Percentiles rank a stretch among this genome's conserved stretches.
phyloP scores from a whole-genome alignment of 2,329 filamentous ascomycete genomes.

The Curvularia sp. region DNA sequence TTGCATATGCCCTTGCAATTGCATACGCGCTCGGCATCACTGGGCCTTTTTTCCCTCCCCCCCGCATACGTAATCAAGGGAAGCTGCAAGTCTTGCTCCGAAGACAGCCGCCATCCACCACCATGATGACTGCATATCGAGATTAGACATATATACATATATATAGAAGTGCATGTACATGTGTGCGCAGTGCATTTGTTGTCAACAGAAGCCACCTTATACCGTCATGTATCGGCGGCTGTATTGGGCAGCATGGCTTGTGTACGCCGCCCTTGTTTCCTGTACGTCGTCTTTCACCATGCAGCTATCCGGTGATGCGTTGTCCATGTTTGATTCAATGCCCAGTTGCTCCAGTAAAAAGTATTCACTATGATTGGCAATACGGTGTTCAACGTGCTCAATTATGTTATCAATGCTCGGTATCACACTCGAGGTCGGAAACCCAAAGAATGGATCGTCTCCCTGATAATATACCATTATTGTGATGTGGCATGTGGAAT shows the following conservation, averaged over 20 bases:
- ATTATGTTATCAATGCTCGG: background rate
- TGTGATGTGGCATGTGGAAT: background rate
- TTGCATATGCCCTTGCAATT: constrained; percentile 17
- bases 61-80: constrained; percentile 16
- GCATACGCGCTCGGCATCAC: constrained; percentile 14
- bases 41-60: constrained; percentile 3
- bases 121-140: background rate
- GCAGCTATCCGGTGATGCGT: constrained; percentile 26
- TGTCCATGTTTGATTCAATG: constrained; percentile 15
- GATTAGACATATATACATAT: background rate
- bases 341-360: constrained; percentile 2
- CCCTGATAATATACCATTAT: background rate
- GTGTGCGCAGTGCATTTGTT: constrained; percentile 19
- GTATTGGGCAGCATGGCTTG: constrained; percentile 25
- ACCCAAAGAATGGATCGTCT: background rate
- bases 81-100: constrained; percentile 6
- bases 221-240: constrained; percentile 18
- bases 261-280: constrained; percentile 27
- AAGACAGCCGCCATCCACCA: constrained; percentile 7
- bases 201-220: constrained; percentile 16
- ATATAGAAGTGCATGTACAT: background rate
- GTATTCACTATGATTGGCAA: background rate
- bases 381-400: background rate
- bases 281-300: constrained; percentile 24
- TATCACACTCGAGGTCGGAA: background rate